Conservation (phyloP, 108 stramenopile genomes). For the Stephanodiscus triporus region DNA sequence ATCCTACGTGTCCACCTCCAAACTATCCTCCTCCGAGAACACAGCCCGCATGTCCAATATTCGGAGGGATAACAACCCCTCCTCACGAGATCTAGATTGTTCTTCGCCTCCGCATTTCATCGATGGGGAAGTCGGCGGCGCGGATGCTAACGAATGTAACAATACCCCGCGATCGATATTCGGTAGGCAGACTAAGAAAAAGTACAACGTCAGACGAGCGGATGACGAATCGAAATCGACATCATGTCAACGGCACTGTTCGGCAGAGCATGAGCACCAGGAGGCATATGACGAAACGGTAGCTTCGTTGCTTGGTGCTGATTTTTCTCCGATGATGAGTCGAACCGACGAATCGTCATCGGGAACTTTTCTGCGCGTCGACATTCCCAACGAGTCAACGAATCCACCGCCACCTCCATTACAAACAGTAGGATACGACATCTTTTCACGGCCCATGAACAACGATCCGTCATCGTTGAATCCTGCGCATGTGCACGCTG, state of each 20-base stretch:
- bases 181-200: not conserved
- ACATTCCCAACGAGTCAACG: no score
- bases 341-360: not conserved
- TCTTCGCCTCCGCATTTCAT: conserved; percentile 7
- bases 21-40: not conserved
- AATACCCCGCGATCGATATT: conserved; percentile 13
- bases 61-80: not conserved
- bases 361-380: not conserved
- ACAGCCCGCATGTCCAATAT: not conserved
- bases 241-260: not conserved
- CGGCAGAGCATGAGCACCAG: not conserved
- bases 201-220: not conserved
- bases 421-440: not conserved
- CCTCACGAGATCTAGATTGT: not conserved
- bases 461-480: not conserved
- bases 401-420: not conserved
- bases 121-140: conserved; percentile 1
- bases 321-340: not conserved
- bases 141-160: not conserved
- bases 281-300: not conserved
- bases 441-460: not conserved
- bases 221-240: not conserved
- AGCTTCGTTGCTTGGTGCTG: not conserved
- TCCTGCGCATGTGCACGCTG: not conserved
- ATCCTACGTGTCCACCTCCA: not conserved